Percentiles rank a stretch among this genome's conserved stretches.
Evolutionary conservation across 768 basidiomycete genomes (phyloP).

Genomic region (Xerocomellus chrysenteron): DNA sequence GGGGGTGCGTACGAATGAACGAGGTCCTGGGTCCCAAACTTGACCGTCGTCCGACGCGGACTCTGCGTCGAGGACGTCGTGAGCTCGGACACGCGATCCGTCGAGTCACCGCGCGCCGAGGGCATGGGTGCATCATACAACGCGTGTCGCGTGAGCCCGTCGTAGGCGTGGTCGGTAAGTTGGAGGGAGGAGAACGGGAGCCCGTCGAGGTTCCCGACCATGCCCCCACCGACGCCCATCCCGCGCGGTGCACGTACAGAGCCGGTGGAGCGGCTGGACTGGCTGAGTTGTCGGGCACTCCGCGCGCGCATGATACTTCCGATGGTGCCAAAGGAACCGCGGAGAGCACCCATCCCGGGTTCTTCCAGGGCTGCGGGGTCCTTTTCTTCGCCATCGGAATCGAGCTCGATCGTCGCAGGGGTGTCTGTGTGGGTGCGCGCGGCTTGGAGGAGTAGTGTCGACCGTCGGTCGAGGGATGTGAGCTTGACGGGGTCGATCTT

Average conservation of each 20-base stretch:
- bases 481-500: constrained; percentile 86
- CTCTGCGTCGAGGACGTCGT: constrained; percentile 30
- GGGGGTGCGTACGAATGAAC: constrained; percentile 72
- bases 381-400: constrained; percentile 61
- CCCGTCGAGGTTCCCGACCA: constrained; percentile 27
- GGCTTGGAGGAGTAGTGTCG: constrained; percentile 90
- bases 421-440: constrained; percentile 67
- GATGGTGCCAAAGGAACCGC: constrained; percentile 88
- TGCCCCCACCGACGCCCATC: constrained; percentile 26
- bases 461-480: constrained; percentile 79
- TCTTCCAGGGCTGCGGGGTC: constrained; percentile 66
- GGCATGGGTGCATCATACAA: constrained; percentile 89
- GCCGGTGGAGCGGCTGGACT: constrained; percentile 38
- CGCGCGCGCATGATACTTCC: constrained; percentile 85
- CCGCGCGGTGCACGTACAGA: constrained; percentile 19
- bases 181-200: constrained; percentile 24
- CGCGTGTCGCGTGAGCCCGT: constrained; percentile 72
- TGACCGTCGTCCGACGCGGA: constrained; percentile 57
- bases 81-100: constrained; percentile 38
- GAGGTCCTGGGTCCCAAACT: constrained; percentile 71
- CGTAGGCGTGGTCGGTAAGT: constrained; percentile 36
- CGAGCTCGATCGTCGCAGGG: constrained; percentile 29
- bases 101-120: constrained; percentile 30
- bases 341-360: constrained; percentile 88
- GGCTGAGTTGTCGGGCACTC: constrained; percentile 52